Base-by-base conservation (phyloP, 2,329 filamentous ascomycete genomes). In the Pezizomycotina sp. region DNA sequence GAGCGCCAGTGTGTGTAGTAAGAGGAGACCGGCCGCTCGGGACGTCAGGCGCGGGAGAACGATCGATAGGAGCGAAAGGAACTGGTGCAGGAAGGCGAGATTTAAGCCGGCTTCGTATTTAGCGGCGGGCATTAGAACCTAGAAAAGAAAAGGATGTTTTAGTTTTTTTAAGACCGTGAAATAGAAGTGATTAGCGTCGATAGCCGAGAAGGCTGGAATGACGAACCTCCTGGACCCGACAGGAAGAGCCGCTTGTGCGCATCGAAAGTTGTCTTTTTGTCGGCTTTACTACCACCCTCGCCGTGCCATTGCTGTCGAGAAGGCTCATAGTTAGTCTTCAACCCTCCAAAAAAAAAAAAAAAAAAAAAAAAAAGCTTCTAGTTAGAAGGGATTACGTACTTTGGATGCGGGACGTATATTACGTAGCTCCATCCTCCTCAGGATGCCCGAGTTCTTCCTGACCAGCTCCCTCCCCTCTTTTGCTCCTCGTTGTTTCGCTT, bases 201-300 rank as follows among this genome's bases (percentile, higher is more conserved):
- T n/a, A 23, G 13, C 4, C 9, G 4, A 24, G 20, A 6, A 10
- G 12, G n/a, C 14, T 24, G 15, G 19, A 28, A 20, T 6, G 5
- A 12, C 2, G 16, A 3, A 29, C 12, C 83, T 78, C 42, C 82
- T 68, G 84, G 84, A 1, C 86, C 84, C 52, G 92, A 89, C 30
- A 98, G 64, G 56, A 98, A 98, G 19, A 98, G 66, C 16, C 91
- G 69, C 19, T 89, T 71, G 60, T 98, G 89, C 4, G 89, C 91
- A 64, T 98, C 86, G 55, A 95, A 98, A 0, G 89, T 98, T 22
- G 86, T 77, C 13, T 74, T 71, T 93, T 93, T 18, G 84, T 98
- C 4, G 78, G 76, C 54, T 81, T 66, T 46, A 98, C 93, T 38
- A 78, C 77, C 30, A 98, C 86, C 57, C 91, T 92, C 48, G 83